These are phyloP conservation scores for Leccinum insigne DNA, from an alignment of 1,284 basidiomycete genomes.

Conservation along the genomic window DNA sequence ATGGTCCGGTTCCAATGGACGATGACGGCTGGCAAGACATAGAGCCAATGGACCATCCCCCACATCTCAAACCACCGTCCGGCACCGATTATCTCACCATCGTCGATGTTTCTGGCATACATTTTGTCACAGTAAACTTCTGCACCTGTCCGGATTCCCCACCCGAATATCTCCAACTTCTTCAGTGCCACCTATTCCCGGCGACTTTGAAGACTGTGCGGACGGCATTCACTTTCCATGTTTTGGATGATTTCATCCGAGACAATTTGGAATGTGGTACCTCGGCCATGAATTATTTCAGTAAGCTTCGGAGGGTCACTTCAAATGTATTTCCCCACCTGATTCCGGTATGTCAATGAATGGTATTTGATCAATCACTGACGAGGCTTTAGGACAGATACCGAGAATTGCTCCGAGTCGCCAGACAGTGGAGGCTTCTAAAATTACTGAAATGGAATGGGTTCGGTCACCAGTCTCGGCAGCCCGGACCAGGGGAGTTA, in stretches of 20 bases:
- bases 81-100: not conserved
- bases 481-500: constrained; percentile 1
- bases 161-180: constrained; percentile 12
- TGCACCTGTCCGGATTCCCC: not conserved
- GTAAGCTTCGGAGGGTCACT: constrained; percentile 24
- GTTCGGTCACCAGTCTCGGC: not conserved
- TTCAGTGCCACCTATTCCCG: not conserved
- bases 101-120: not conserved
- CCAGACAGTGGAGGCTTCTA: constrained; percentile 3
- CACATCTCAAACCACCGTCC: not conserved
- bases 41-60: not conserved
- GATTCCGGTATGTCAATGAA: constrained; percentile 9
- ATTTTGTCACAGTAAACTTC: not conserved
- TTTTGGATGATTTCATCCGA: too few relatives aligned
- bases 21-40: not conserved
- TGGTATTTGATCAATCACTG: too few relatives aligned
- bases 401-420: constrained; percentile 8
- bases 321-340: constrained; percentile 21
- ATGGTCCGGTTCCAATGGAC: not conserved
- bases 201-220: too few relatives aligned
- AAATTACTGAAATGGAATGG: constrained; percentile 10
- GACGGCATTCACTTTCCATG: too few relatives aligned
- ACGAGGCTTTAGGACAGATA: constrained; percentile 6
- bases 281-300: constrained; percentile 27
- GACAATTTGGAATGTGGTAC: constrained; percentile 17